These are phyloP conservation scores for Viridothelium virens DNA, from an alignment of 495 filamentous ascomycete genomes.

Conservation along the genomic window DNA sequence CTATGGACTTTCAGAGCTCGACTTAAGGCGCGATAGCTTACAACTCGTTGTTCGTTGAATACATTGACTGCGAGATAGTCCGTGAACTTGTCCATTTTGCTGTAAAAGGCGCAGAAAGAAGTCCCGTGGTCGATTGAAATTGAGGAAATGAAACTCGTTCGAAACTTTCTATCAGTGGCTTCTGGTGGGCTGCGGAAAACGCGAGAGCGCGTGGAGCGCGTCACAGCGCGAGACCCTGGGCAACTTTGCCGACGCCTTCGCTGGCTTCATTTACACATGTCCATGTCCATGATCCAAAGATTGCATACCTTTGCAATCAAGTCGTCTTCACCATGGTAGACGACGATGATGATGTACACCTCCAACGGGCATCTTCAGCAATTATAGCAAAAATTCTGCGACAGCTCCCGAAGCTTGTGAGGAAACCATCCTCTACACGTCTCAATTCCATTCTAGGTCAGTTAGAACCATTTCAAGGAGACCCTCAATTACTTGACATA, in stretches of 20 bases:
- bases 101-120: neutral
- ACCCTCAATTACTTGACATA: constrained; percentile 90
- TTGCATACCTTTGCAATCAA: neutral
- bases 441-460: constrained; percentile 35
- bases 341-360: constrained; percentile 34
- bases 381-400: constrained; percentile 26
- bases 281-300: neutral
- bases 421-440: constrained; percentile 17
- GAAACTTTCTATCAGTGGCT: neutral
- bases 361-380: constrained; percentile 28
- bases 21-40: constrained; percentile 78
- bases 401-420: constrained; percentile 26
- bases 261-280: neutral
- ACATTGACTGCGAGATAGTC: constrained; percentile 67
- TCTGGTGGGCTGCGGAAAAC: neutral
- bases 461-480: constrained; percentile 91
- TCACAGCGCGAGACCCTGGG: neutral
- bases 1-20: constrained; percentile 72
- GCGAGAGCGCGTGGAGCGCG: constrained; percentile 7
- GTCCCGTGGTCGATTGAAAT: too few relatives aligned
- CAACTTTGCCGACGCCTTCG: neutral
- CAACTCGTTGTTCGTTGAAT: constrained; percentile 66
- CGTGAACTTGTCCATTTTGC: constrained; percentile 44
- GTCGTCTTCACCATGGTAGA: constrained; percentile 12
- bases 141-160: too few relatives aligned